Percentiles rank a stretch among this genome's conserved stretches.
Conservation (phyloP, 257 asterid genomes). For the Solanum phureja region DNA sequence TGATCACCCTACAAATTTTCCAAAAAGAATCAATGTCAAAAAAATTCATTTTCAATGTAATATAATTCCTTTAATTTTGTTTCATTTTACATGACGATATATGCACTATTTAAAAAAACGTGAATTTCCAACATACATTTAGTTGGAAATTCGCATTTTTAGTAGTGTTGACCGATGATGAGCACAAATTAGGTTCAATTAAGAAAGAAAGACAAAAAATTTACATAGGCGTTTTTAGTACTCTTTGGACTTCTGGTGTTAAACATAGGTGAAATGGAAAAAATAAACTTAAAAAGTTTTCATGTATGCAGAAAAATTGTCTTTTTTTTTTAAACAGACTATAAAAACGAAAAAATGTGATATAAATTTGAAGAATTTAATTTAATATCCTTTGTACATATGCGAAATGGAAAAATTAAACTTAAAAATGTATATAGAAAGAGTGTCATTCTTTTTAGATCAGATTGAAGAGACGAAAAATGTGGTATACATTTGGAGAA, state of each 20-base stretch:
- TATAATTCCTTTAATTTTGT: background rate
- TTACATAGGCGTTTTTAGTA: background rate
- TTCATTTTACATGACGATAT: background rate
- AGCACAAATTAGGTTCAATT: background rate
- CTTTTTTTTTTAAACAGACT: background rate
- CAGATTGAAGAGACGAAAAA: background rate
- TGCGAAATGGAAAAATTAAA: background rate
- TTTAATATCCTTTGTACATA: constrained; percentile 3
- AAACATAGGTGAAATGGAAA: background rate
- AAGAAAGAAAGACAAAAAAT: background rate
- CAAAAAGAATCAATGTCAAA: background rate
- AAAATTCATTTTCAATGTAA: background rate
- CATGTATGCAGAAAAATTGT: background rate
- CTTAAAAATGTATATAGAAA: background rate
- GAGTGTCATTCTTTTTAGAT: too few species aligned
- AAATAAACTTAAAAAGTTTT: background rate
- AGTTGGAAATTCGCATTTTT: background rate
- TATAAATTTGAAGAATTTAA: too few species aligned
- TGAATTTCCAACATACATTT: background rate
- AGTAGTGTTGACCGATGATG: background rate
- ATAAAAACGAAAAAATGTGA: too few species aligned
- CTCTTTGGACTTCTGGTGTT: background rate
- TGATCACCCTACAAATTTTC: constrained; percentile 64
- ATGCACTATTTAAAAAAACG: background rate
- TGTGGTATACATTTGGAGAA: background rate